Evolutionary conservation across 129 eudicot genomes (phyloP).

Genomic region (Heracleum sosnowskyi): DNA sequence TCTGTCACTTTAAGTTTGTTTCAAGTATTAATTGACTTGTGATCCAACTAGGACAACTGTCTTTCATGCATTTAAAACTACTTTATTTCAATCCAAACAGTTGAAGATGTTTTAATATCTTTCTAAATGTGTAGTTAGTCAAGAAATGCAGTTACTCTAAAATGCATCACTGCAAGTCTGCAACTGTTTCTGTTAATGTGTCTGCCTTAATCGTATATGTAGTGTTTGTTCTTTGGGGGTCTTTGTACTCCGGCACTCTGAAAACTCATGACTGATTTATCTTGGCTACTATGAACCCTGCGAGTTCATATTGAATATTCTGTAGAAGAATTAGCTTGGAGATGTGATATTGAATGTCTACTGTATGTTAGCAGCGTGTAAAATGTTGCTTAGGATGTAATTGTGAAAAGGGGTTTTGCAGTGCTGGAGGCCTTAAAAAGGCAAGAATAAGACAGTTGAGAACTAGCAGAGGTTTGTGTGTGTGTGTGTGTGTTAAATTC

Average conservation of each 20-base stretch:
- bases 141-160: background rate
- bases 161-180: background rate
- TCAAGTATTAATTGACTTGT: slow-evolving; percentile 11
- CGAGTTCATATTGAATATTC: too few relatives aligned
- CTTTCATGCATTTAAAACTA: background rate
- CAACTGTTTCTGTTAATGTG: background rate
- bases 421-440: background rate
- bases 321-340: background rate
- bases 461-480: background rate
- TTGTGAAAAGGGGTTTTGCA: background rate
- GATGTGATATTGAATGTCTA: background rate
- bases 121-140: background rate
- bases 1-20: slow-evolving; percentile 4
- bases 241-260: background rate
- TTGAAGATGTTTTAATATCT: slow-evolving; percentile 5
- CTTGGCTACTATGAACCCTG: background rate
- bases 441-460: background rate
- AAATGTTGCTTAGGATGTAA: background rate
- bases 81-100: background rate
- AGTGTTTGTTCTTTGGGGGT: background rate
- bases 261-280: background rate
- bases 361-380: background rate
- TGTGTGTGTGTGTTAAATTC: background rate
- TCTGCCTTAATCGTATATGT: background rate
- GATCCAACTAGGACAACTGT: slow-evolving; percentile 5